Conservation (phyloP, 495 filamentous ascomycete species). For the Lasiosphaeria hispida region DNA sequence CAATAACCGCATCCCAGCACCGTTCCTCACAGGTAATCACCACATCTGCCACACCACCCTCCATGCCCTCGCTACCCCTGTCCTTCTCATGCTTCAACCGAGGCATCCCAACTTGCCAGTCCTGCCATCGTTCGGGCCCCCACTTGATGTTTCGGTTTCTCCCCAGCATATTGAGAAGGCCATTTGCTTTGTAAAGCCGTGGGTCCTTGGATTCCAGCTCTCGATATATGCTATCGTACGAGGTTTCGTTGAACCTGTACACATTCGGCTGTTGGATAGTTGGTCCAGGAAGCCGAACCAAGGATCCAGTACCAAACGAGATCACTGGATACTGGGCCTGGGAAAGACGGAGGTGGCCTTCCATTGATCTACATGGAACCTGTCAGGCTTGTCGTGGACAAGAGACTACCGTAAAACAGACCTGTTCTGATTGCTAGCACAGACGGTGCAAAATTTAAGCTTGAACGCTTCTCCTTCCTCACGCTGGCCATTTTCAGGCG, state of each 20-base stretch:
- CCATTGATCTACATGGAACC: slow-evolving; percentile 70
- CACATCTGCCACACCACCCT: slow-evolving; percentile 87
- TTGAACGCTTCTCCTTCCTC: slow-evolving; percentile 59
- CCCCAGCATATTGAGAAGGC: slow-evolving; percentile 91
- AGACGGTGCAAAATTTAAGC: slow-evolving; percentile 97
- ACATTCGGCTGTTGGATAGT: slow-evolving; percentile 91
- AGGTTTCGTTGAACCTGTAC: slow-evolving; percentile 93
- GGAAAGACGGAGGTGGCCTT: slow-evolving; percentile 89
- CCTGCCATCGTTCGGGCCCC: slow-evolving; percentile 96
- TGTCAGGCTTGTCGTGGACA: slow-evolving; percentile 8
- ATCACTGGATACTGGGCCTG: slow-evolving; percentile 88
- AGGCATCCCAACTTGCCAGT: slow-evolving; percentile 88
- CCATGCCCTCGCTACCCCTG: slow-evolving; percentile 71
- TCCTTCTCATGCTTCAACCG: slow-evolving; percentile 63
- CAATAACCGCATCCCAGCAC: slow-evolving; percentile 97
- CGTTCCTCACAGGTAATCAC: slow-evolving; percentile 98
- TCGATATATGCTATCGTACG: slow-evolving; percentile 87
- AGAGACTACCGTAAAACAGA: slow-evolving; percentile 39
- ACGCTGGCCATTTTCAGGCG: slow-evolving; percentile 39
- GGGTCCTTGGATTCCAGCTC: slow-evolving; percentile 83
- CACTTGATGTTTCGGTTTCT: slow-evolving; percentile 89
- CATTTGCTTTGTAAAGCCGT: slow-evolving; percentile 85
- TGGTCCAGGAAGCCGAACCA: slow-evolving; percentile 91
- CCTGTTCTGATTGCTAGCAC: slow-evolving; percentile 95
- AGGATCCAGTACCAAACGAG: slow-evolving; percentile 94